Base-by-base conservation (phyloP, 2,329 filamentous ascomycete genomes). In the Parascedosporium putredinis region DNA sequence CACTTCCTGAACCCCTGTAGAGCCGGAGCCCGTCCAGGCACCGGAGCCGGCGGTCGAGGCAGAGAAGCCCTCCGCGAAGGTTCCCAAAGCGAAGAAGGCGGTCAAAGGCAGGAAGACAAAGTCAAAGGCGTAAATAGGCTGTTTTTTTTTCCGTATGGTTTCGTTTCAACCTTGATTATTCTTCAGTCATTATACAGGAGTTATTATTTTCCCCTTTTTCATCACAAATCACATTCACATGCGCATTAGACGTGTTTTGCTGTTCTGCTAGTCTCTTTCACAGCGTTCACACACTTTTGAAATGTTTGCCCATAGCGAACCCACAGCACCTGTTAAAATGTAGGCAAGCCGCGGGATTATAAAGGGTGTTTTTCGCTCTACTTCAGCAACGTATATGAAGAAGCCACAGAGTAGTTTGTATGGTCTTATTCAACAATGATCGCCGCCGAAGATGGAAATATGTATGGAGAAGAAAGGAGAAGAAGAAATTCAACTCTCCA, bases 231-330 rank as follows among this genome's bases (percentile, higher is more conserved):
- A 42, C 20, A 36, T 7, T 36, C 33, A 8, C 33, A 36, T n/a
- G 31, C 16, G 6, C 6, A 27, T 27, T 4, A 29, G 9, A 20
- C 31, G 23, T 48, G 7, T 10, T 48, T 48, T 40, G 12, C 24
- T 27, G 14, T 33, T 7, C 24, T 4, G 4, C 3, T 16, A 31
- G 14, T 31, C 14, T 31, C 7, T 31, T 22, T 27, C 7, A 40
- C 5, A 40, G 7, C 16, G 23, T 14, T 14, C 23, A 25, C 12
- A 10, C 23, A 23, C 18, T 40, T 34, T 40, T 16, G 43, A 40
- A 23, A 74, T 80, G 74, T 79, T 63, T 70, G 75, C 76, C 65
- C 75, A 76, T 75, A 80, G 76, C 76, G 76, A 80, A 80, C 75
- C 76, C 70, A 68, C 66, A 64, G 67, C 69, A 69, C 72, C 69